Base-by-base conservation (phyloP, 1,139 yeast genomes). In the Lodderomyces pseudojiufengensis region DNA sequence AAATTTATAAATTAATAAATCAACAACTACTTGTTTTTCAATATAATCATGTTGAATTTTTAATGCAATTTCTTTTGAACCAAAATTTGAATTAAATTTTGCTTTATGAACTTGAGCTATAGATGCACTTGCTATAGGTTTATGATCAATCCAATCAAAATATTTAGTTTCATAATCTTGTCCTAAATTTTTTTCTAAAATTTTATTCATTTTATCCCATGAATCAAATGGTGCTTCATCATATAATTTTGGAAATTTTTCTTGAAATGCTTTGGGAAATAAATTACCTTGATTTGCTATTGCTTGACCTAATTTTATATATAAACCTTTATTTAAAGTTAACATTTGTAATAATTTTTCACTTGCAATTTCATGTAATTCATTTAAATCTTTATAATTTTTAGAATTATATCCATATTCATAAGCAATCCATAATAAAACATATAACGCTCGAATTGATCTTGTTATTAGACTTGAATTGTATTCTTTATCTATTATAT, bases 281-380 rank as follows among this genome's bases (percentile, higher is more conserved):
- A 81, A 63, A 10, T 71, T 61, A 1, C 84, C 83, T 49, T 82
- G 88, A 49, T 82, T 76, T 12, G 88, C 88, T 28, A 82, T 73
- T 26, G 84, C 81, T 61, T 82, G 90, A 27, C 90, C 90, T 47
- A 82, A 57, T 55, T 84, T 84, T 50, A 84, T 80, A 52, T 81
- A 84, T 13, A 84, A 64, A 1, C 95, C 94, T 50, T 79, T 80
- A 51, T 84, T 84, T 3, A 57, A 55, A 42, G 63, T 58, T 40
- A 84, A 54, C 48, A 84, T 57, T 30, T 72, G 56, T 45, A 75
- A 68, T 27, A 84, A 55, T 32, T 76, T 57, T 31, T 76, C 73
- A 3, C 92, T 76, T 22, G 78, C 75, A 20, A 75, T 57, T 40
- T 76, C 78, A 48, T 84, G 94, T 18, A 84, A 55, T 0, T 69